These are phyloP conservation scores for Magnaporthiopsis incrustans DNA, from an alignment of 2,329 filamentous ascomycete genomes.

Conservation along the genomic window DNA sequence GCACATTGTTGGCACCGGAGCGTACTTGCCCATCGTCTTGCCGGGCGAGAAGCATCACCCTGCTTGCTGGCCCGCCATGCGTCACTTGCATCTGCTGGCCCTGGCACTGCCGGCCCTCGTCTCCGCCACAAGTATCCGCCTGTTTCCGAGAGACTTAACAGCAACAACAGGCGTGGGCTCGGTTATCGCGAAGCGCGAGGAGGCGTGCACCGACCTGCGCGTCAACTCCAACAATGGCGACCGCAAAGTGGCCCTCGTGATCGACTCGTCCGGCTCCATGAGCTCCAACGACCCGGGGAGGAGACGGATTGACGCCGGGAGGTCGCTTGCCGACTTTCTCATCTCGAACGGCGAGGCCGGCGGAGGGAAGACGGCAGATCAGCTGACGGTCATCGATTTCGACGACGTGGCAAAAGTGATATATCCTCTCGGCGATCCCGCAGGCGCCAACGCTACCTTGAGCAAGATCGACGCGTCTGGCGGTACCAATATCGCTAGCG, in stretches of 20 bases:
- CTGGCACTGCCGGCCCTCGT: not conserved
- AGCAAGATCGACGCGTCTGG: conserved; percentile 10
- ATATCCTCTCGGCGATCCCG: conserved; percentile 13
- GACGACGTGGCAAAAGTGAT: conserved; percentile 10
- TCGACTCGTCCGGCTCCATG: conserved; percentile 19
- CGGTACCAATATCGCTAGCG: conserved; percentile 14
- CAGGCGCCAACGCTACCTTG: conserved; percentile 11
- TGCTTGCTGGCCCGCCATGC: not conserved
- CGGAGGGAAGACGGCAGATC: conserved; percentile 13
- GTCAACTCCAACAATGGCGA: conserved; percentile 16
- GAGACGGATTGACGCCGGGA: conserved; percentile 15
- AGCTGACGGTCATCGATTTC: conserved; percentile 17
- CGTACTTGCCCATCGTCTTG: not conserved
- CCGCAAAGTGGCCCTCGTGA: conserved; percentile 18
- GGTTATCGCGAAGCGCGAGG: conserved; percentile 9
- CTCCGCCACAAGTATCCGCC: not conserved
- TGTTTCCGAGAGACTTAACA: not conserved
- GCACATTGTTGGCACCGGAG: not conserved
- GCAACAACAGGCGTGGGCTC: not conserved
- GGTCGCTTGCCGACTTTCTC: conserved; percentile 16
- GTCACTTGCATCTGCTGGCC: not conserved
- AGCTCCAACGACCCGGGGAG: conserved; percentile 13
- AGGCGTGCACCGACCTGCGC: conserved; percentile 3
- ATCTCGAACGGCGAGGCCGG: conserved; percentile 14
- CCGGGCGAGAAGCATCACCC: not conserved